Base-by-base conservation (phyloP, 129 eudicot genomes). In the Chrysanthemum makinoi region DNA sequence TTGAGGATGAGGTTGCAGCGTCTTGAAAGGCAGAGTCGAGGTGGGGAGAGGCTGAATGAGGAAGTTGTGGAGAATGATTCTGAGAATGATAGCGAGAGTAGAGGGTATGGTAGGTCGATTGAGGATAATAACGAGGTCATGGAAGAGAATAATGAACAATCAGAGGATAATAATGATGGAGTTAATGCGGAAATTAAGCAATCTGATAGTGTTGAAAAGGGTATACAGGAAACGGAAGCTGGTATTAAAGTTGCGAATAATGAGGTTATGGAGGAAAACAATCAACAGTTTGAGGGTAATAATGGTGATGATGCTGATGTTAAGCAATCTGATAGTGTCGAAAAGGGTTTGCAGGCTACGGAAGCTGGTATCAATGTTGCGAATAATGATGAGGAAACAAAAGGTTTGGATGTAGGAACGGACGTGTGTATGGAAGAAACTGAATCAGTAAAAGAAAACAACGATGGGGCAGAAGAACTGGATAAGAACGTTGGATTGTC, bases 1-100 rank as follows among this genome's bases (percentile, higher is more conserved):
- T 47, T 92, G 84, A 85, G 95, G 74, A 86, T 91, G 89, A 81
- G 96, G 80, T 49, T 92, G 84, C 82, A 68, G 82, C 73, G 67
- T 74, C 78, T 92, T 24, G 98, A 92, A 79, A 78, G 90, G 79
- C 80, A 70, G 39, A 63, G 79, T 7, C 62, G 76, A 0, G 72
- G 79, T 0, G 82, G 43, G n/a, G 88, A 78, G 8, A 24, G 73
- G 43, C 30, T 70, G 18, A 81, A 85, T 50, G 94, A 85, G 59
- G 91, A 83, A 71, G 91, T 85, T 33, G 81, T 81, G n/a, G 96
- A 88, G 73, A 88, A 91, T 77, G 92, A 80, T 13, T 87, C 97
- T 13, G 97, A 87, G 17, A 90, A 85, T 26, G 97, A 85, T 12
- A 75, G 83, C 3, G 83, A 77, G 26, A 77, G 81, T 2, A 72